These are phyloP conservation scores for Pythium pectinolyticum DNA, from an alignment of 352 stramenopile species.

Conservation along the genomic window DNA sequence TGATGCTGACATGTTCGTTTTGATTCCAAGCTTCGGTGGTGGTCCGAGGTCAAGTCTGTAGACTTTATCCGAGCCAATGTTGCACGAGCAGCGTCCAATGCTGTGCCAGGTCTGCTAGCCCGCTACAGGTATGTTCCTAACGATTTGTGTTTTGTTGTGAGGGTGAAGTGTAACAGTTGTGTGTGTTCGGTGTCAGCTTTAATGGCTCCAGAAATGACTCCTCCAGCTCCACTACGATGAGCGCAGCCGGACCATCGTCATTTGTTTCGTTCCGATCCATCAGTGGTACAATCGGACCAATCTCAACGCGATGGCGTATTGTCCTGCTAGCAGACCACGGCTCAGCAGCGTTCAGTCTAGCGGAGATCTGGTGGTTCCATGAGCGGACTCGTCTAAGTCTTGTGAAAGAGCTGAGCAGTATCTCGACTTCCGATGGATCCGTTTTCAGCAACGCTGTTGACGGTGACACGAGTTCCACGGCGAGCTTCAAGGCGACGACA, in stretches of 20 bases:
- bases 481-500: conserved; percentile 17
- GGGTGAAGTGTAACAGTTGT: neutral
- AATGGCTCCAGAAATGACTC: conserved; percentile 7
- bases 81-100: neutral
- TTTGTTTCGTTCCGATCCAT: conserved; percentile 8
- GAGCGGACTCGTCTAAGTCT: conserved; percentile 18
- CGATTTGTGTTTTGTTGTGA: neutral
- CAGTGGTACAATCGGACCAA: neutral
- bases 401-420: conserved; percentile 21
- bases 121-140: conserved; percentile 22
- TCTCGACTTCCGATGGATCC: conserved; percentile 27
- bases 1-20: neutral
- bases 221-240: neutral
- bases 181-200: conserved; percentile 22
- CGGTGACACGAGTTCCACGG: conserved; percentile 21
- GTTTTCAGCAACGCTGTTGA: conserved; percentile 30
- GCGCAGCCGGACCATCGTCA: neutral
- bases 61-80: conserved; percentile 28
- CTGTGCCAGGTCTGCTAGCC: conserved; percentile 1
- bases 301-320: conserved; percentile 25
- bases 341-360: conserved; percentile 9
- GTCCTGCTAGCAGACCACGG: conserved; percentile 28
- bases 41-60: conserved; percentile 27
- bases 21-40: conserved; percentile 28
- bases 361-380: conserved; percentile 31